Base-by-base conservation (phyloP, 805 yeast genomes). In the Barnettozyma californica region DNA sequence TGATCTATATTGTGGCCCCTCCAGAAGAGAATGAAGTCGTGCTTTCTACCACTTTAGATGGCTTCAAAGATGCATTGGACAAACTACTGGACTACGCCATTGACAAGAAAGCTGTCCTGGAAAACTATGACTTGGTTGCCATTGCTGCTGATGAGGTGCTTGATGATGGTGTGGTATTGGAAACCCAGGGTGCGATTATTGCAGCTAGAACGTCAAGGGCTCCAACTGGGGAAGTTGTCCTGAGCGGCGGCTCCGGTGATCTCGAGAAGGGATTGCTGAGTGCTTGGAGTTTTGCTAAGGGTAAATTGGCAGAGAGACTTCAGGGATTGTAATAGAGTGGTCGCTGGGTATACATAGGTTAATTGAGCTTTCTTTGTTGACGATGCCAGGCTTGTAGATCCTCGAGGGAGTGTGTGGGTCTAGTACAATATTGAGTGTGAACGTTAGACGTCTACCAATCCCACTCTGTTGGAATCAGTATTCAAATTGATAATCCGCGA, bases 121-220 rank as follows among this genome's bases (percentile, higher is more conserved):
- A 87, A 55, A 80, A 84, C 64, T 94, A 84, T 64, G 99, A 94
- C 67, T 75, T 87, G 74, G 84, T 90, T 35, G 74, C 88, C 40
- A 76, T 94, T 65, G 87, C 95, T 4, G 78, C 91, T 40, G 99
- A 94, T 66, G 98, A 94, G 68, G 77, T 95, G 9, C 74, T 94
- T 44, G 99, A 94, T 64, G 95, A 91, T 63, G 99, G 98, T 37
- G 81, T 94, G 54, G 81, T 94, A 48, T 75, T 94, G 57, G 97
- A 94, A 66, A 84, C 90, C 25, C 97, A 94, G 61, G 82, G 95
- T 5, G 80, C 84, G 33, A 81, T 87, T 38, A 87, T 94, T 57
- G 91, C 92, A 2, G 80, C 95, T 14, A 80, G 99, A 68, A 96
- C 91, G 23, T 87, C 98, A n/a, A 79, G 81, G 51, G 83, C 94